Base-by-base conservation (phyloP, 164 flowering plant species). In the Magnolia sinica region DNA sequence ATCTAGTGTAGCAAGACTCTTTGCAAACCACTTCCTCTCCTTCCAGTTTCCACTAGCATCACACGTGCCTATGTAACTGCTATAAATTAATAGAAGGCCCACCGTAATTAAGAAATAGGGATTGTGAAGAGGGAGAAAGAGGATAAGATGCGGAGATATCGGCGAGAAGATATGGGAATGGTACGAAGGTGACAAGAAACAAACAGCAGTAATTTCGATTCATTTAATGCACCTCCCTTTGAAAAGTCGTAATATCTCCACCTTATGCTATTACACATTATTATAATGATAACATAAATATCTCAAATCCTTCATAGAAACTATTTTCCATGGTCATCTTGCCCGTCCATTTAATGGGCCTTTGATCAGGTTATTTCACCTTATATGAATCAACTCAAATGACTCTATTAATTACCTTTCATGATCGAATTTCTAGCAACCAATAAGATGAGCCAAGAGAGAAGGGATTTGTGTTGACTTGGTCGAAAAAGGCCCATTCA, bases 131-230 rank as follows among this genome's bases (percentile, higher is more conserved):
- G 61, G 13, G 61, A 55, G 19, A 55, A 11, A 37, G 61, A 9
- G 13, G 61, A 55, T 19, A 16, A 55, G 13, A 55, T 55, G 61
- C 11, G 45, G 61, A 55, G 61, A 55, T 8, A 55, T 55, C 2
- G 10, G 13, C 13, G 16, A 16, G 18, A 55, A 55, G 69, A 20
- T 22, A 66, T 66, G 69, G 29, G 71, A 68, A 19, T 13, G 8
- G 71, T 68, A 31, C 71, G 58, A 50, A 70, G 73, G 73, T 8
- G 73, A 70, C 73, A n/a, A 45, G 73, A 49, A 70, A 70, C 73
- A 11, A 70, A 70, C 55, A 50, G 16, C 73, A 70, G 55, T 70
- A 50, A 70, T 18, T 31, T 10, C 16, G 58, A 50, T n/a, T 23
- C 73, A 70, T 70, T 70, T 20, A 70, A 49, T 70, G 73, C 58